Base-by-base conservation (phyloP, 176 grass and related monocot genomes). In the Carex kokanica region DNA sequence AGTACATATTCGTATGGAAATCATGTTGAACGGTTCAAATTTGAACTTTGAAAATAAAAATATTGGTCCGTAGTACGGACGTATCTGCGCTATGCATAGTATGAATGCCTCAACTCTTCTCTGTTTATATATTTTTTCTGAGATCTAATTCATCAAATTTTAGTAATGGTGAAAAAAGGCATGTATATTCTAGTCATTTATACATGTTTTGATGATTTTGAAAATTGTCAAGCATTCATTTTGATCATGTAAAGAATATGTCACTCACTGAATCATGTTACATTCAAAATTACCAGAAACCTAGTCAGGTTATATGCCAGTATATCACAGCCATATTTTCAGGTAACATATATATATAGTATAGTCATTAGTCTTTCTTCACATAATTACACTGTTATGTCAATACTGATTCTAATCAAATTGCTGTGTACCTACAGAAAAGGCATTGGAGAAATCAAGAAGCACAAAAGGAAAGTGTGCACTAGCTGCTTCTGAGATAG, bases 381-480 rank as follows among this genome's bases (percentile, higher is more conserved):
- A 20, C 18, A 60, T 60, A 1, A 60, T 60, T 60, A 60, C 2
- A 60, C 58, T 20, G 18, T 49, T 49, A 49, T 49, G 45, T 49
- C 45, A 56, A 60, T 60, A 31, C 13, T 29, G 23, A 54, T 31
- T 52, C 72, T 54, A 29, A 54, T 75, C 47, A 54, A 11, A 53
- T 25, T 75, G 12, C 20, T 75, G 24, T 75, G 47, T 7, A 3
- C 12, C n/a, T 34, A 51, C 79, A 90, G 95, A 97, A n/a, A 85
- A 85, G 6, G 51, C 38, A 0, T 60, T 92, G 27, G 95, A 97
- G 60, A 87, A 84, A 60, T 78, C 88, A 20, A 88, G 5, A 81
- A 84, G 74, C 81, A 40, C 24, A 2, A 85, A 4, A 2, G 95
- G 92, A 78, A 91, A 82, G 80, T 97, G 95, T 80, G 17, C 5